Percentiles rank a stretch among this genome's conserved stretches.
Conservation (phyloP, 495 filamentous ascomycete genomes). For the Aspergillus ostianus region DNA sequence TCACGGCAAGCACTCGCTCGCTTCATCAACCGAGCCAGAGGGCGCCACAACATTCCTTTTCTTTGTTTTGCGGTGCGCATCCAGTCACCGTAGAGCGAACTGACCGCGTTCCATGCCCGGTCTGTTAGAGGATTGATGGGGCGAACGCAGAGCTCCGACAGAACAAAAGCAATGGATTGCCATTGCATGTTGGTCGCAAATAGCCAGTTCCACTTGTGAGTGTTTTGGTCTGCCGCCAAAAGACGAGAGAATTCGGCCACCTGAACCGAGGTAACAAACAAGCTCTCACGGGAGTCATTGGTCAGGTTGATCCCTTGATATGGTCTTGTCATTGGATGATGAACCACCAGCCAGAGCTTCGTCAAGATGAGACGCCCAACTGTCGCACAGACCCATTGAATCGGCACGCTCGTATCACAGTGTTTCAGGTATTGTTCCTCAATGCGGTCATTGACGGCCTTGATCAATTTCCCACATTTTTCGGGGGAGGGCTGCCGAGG, state of each 20-base stretch:
- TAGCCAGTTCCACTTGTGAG: slow-evolving; percentile 74
- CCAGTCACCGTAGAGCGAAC: slow-evolving; percentile 55
- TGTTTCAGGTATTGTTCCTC: slow-evolving; percentile 61
- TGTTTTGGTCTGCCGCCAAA: slow-evolving; percentile 58
- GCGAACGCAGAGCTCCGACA: slow-evolving; percentile 75
- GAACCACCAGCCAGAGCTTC: slow-evolving; percentile 64
- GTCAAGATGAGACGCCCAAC: slow-evolving; percentile 66
- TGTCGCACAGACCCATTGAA: slow-evolving; percentile 70
- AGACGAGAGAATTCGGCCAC: slow-evolving; percentile 70
- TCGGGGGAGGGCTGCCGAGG: slow-evolving; percentile 31
- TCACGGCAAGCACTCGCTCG: slow-evolving; percentile 50
- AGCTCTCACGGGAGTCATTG: slow-evolving; percentile 61
- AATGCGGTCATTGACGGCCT: slow-evolving; percentile 59
- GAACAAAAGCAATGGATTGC: slow-evolving; percentile 72
- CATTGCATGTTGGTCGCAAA: slow-evolving; percentile 80
- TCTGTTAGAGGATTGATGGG: slow-evolving; percentile 68
- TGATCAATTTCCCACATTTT: slow-evolving; percentile 62
- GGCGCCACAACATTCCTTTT: slow-evolving; percentile 69
- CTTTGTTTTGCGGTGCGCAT: slow-evolving; percentile 51
- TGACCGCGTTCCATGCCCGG: slow-evolving; percentile 77
- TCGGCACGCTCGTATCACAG: slow-evolving; percentile 57
- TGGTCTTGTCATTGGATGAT: slow-evolving; percentile 56
- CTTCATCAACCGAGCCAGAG: slow-evolving; percentile 67
- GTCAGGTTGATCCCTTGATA: slow-evolving; percentile 36
- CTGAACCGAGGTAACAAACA: slow-evolving; percentile 74